Conservation (phyloP, 73 alveolate genomes). For the Halteria grandinella region DNA sequence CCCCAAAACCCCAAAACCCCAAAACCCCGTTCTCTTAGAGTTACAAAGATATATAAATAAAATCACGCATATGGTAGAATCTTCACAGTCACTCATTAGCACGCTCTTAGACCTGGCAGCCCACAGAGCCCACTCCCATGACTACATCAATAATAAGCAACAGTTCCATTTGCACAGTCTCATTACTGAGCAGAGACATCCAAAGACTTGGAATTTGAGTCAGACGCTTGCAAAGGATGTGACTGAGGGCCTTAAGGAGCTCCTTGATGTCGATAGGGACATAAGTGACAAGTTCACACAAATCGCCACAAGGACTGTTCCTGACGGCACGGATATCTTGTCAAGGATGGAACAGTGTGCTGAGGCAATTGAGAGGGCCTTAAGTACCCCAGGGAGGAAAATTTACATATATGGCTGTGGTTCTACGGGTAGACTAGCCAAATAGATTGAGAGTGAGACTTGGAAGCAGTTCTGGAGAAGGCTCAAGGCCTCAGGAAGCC, state of each 20-base stretch:
- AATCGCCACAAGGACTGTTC: not conserved
- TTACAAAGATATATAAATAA: not conserved
- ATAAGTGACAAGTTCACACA: not conserved
- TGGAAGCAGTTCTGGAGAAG: slow-evolving; percentile 35
- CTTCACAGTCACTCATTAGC: not conserved
- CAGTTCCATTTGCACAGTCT: slow-evolving; percentile 14
- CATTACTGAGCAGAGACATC: slow-evolving; percentile 25
- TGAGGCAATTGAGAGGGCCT: not conserved
- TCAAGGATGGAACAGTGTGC: not conserved
- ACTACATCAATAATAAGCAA: slow-evolving; percentile 5
- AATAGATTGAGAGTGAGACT: slow-evolving; percentile 38
- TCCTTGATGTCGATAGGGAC: slow-evolving; percentile 20
- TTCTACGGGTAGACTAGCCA: slow-evolving; percentile 39
- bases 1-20: slow-evolving; percentile 35
- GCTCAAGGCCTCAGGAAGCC: not conserved
- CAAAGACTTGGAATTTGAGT: not conserved
- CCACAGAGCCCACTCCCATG: slow-evolving; percentile 8
- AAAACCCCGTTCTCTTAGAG: not conserved
- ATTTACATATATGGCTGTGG: slow-evolving; percentile 46
- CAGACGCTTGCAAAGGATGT: not conserved
- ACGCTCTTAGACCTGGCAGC: not conserved
- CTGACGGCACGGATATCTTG: too few species aligned
- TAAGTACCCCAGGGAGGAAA: slow-evolving; percentile 23
- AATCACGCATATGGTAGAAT: not conserved
- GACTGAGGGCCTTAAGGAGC: not conserved